Base-by-base conservation (phyloP, 257 asterid genomes). In the Nicotiana attenuata region DNA sequence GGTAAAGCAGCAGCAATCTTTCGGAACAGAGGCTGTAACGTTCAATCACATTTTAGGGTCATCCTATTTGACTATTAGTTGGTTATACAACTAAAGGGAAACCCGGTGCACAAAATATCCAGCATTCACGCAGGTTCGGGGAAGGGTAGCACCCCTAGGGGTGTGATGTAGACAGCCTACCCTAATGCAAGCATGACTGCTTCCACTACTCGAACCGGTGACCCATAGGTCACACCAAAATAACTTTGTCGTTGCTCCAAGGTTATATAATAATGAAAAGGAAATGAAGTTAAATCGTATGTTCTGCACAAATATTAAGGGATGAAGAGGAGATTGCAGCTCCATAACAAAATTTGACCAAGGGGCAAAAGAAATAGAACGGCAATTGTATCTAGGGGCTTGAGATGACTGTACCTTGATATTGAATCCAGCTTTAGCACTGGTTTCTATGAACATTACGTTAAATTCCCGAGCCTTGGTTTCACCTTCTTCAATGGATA, bases 1-100 rank as follows among this genome's bases (percentile, higher is more conserved):
- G 93, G 93, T 83, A 90, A 82, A 7, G 93, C 93, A 64, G 90
- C 90, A 31, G 93, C 93, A 82, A 90, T 90, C 88, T 90, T 90
- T 38, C 91, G 90, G 78, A 88, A 90, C 68, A 90, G 84, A 69
- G 91, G 93, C 93, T 90, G 84, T 85, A 85, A 29, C 14, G 28
- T 47, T 47, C 63, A 73, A 47, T 47, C 24, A 50, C 79, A 50
- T 73, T 1, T 47, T 73, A 24, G 5, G 41, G 22, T 75, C 63
- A 75, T 24, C 61, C 56, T 52, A 52, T 52, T 52, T 52, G 56
- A 52, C 56, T 52, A 52, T 5, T 15, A 5, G 24, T 75, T 5
- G 3, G 80, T 8, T 50, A 15, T 7, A 75, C 26, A 50, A 50
- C 80, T 47, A 73, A 26, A 29, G 31, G 3, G 31, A 29, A 29